Percentiles rank a stretch among this genome's conserved stretches.
phyloP scores from a whole-genome alignment of 2,329 filamentous ascomycete genomes.

The Xylariaceae sp. region DNA sequence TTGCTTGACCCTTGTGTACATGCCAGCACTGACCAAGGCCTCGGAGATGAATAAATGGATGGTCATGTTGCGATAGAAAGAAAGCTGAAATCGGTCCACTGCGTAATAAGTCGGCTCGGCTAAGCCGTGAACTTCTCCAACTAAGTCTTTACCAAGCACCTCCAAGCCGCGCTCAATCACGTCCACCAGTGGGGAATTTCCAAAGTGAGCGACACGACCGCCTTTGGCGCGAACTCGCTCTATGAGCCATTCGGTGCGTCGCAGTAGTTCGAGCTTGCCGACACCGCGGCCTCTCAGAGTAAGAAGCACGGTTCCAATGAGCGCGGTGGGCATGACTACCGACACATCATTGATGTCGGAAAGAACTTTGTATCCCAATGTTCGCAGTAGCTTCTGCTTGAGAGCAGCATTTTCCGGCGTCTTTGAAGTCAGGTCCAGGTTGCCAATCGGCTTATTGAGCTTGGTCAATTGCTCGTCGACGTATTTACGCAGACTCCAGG shows the following conservation, averaged over 20 bases:
- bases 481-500: slow-evolving; percentile 84
- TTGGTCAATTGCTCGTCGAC: slow-evolving; percentile 68
- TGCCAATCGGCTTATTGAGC: slow-evolving; percentile 45
- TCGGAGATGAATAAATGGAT: slow-evolving; percentile 97
- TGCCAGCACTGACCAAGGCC: slow-evolving; percentile 78
- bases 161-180: slow-evolving; percentile 88
- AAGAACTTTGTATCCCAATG: slow-evolving; percentile 85
- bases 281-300: slow-evolving; percentile 89
- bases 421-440: slow-evolving; percentile 41
- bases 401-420: slow-evolving; percentile 47
- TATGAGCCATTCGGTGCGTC: slow-evolving; percentile 86
- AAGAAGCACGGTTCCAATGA: slow-evolving; percentile 88
- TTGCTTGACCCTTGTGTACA: slow-evolving; percentile 87
- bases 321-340: slow-evolving; percentile 94
- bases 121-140: slow-evolving; percentile 71
- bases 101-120: slow-evolving; percentile 92
- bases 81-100: slow-evolving; percentile 92
- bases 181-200: slow-evolving; percentile 67
- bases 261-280: slow-evolving; percentile 76
- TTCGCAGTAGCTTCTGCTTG: slow-evolving; percentile 70
- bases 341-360: slow-evolving; percentile 94
- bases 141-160: slow-evolving; percentile 82
- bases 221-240: slow-evolving; percentile 77
- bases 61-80: slow-evolving; percentile 98
- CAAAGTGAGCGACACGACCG: slow-evolving; percentile 89